Evolutionary conservation across 2,329 filamentous ascomycete species (phyloP).

Genomic region (Cercospora berteroae): DNA sequence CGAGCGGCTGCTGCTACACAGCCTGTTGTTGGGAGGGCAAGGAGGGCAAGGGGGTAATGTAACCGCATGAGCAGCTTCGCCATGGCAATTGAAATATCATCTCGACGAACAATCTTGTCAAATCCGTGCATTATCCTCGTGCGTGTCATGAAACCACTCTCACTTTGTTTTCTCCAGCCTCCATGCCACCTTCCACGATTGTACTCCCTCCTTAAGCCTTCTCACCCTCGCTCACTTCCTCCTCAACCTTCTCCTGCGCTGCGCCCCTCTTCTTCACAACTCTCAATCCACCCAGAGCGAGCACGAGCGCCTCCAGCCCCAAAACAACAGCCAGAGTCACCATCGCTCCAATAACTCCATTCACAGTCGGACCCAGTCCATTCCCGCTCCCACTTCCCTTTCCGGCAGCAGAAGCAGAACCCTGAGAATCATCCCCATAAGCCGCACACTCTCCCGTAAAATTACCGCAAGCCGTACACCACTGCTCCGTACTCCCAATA

Average conservation of each 20-base stretch:
- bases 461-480: slow-evolving; percentile 76
- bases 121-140: neutral
- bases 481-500: slow-evolving; percentile 61
- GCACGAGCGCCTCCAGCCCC: slow-evolving; percentile 53
- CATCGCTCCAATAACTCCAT: slow-evolving; percentile 75
- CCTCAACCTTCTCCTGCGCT: neutral
- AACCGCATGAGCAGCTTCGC: neutral
- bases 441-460: slow-evolving; percentile 64
- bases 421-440: slow-evolving; percentile 27
- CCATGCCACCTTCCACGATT: neutral
- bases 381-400: slow-evolving; percentile 31
- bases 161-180: neutral
- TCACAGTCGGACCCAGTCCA: slow-evolving; percentile 67
- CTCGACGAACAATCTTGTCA: neutral
- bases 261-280: slow-evolving; percentile 55
- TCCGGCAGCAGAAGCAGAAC: slow-evolving; percentile 29
- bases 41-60: neutral
- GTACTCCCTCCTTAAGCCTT: neutral
- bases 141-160: neutral
- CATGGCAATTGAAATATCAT: neutral
- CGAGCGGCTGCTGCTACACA: neutral
- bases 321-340: slow-evolving; percentile 65
- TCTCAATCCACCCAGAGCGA: slow-evolving; percentile 58
- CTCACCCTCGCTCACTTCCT: neutral
- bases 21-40: neutral